Evolutionary conservation across 116 monocot genomes (phyloP), one percentile per base, ranked within the genome.

Genomic region (Papilionanthe hybrid): DNA sequence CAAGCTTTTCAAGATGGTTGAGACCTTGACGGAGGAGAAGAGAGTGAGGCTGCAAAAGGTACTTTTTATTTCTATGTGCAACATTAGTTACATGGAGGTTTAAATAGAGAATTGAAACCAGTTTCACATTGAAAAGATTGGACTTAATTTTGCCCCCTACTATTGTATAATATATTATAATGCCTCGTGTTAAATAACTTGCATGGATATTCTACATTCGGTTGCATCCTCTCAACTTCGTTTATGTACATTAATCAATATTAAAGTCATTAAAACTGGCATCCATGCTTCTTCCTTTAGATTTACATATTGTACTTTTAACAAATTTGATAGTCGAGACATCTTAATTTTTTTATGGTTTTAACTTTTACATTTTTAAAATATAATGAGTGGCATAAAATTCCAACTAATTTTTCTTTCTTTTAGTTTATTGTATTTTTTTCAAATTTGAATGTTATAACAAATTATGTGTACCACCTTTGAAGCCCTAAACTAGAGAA

Each of bases 11-110:
- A 74, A 72, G 37, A 84, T 78, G 9, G 89, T 89, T 67, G 67
- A 27, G 25, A 23, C 82, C 77, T 85, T 89, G 69, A 81, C 82
- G 57, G 86, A 86, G 81, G 89, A 89, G 18, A 86, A 89, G 80
- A 86, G 56, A 75, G 80, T 71, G 78, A 79, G 89, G 56, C 49
- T 89, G 37, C 82, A 76, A n/a, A 89, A 87, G 86, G 89, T 89
- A 86, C 55, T 81, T 78, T 43, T 56, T 65, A 71, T 71, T 63
- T 23, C 69, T 5, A 15, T 11, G 32, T 37, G 32, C 37, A 27
- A 9, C 49, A 5, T 37, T 32, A 4, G 9, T 12, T 71, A 32
- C 13, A 32, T 71, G 28, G 13, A 71, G 0, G 13, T n/a, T 30
- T 8, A 71, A 71, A 71, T 15, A 30, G 0, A 71, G 18, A 71